Evolutionary conservation across 208 protist genomes (phyloP).

Genomic region (Leishmania tarentolae): DNA sequence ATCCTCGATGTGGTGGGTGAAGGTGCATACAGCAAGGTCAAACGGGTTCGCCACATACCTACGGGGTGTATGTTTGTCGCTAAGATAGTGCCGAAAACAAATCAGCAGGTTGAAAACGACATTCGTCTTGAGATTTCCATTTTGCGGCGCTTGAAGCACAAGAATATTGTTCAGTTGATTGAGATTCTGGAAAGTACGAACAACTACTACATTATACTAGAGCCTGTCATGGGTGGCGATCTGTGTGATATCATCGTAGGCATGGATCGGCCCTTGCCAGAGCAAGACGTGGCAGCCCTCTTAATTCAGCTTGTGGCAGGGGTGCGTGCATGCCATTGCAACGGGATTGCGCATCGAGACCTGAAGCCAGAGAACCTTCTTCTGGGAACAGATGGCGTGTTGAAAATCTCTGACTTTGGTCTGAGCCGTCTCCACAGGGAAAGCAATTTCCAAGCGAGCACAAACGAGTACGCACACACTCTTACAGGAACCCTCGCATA

Average conservation of each 20-base stretch:
- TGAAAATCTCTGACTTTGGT: conserved; percentile 92
- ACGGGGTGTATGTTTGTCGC: conserved; percentile 72
- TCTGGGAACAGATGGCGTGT: conserved; percentile 59
- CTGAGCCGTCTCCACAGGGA: conserved; percentile 82
- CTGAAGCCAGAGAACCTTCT: conserved; percentile 96
- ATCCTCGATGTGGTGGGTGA: conserved; percentile 74
- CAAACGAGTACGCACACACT: conserved; percentile 74
- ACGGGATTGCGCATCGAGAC: conserved; percentile 92
- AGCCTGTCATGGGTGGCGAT: conserved; percentile 83
- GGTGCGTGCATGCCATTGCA: conserved; percentile 71
- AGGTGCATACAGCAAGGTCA: conserved; percentile 86
- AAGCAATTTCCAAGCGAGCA: conserved; percentile 58
- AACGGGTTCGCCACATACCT: conserved; percentile 69
- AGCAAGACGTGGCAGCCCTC: conserved; percentile 65
- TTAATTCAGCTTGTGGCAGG: conserved; percentile 80
- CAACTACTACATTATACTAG: conserved; percentile 91
- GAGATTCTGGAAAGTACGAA: conserved; percentile 83
- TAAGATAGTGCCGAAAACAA: conserved; percentile 83
- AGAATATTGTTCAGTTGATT: conserved; percentile 85
- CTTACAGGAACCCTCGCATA: conserved; percentile 84
- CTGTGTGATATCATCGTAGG: conserved; percentile 78
- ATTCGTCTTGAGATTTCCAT: conserved; percentile 85
- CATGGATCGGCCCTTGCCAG: conserved; percentile 48
- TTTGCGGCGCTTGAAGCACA: conserved; percentile 71
- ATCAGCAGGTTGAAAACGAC: conserved; percentile 68